Percentiles rank a stretch among this genome's conserved stretches.
phyloP scores from a whole-genome alignment of 306 rosid species.

The Vicia faba region DNA sequence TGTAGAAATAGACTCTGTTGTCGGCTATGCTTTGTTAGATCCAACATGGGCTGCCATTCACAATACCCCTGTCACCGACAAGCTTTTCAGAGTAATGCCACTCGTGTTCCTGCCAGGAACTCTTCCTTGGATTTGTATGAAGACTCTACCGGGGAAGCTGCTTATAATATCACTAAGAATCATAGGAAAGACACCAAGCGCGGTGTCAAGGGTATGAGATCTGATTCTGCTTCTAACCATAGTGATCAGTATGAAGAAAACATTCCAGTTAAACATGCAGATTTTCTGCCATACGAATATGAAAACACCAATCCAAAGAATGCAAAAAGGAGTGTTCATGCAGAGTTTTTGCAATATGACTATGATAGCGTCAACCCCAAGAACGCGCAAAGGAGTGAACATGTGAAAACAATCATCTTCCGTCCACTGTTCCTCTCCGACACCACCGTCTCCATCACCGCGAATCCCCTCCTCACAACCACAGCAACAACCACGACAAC shows the following conservation, averaged over 20 bases:
- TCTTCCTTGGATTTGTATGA: slow-evolving; percentile 66
- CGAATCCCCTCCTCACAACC: too few relatives aligned
- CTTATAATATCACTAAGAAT: slow-evolving; percentile 53
- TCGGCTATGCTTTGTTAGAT: too few relatives aligned
- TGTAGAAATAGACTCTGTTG: too few relatives aligned
- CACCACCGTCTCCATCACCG: too few relatives aligned
- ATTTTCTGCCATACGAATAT: slow-evolving; percentile 38
- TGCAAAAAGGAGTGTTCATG: slow-evolving; percentile 52
- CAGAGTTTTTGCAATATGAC: slow-evolving; percentile 41
- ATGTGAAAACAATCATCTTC: slow-evolving; percentile 51
- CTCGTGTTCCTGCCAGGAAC: slow-evolving; percentile 55
- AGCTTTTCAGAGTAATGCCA: slow-evolving; percentile 36
- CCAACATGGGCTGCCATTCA: too few relatives aligned
- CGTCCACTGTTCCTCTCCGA: too few relatives aligned
- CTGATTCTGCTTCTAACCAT: slow-evolving; percentile 57
- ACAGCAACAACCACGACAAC: too few relatives aligned
- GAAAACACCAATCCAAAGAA: slow-evolving; percentile 49
- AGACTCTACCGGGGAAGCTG: slow-evolving; percentile 58
- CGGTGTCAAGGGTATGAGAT: slow-evolving; percentile 53
- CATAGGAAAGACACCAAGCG: slow-evolving; percentile 54
- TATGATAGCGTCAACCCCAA: slow-evolving; percentile 49
- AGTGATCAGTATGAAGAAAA: slow-evolving; percentile 60
- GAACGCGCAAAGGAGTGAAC: slow-evolving; percentile 53
- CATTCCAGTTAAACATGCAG: slow-evolving; percentile 47
- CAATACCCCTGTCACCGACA: too few relatives aligned